A percentile compares a stretch with the other conserved stretches of the same genome.
Conservation (phyloP, 352 stramenopile genomes). For the Elongisporangium anandrum region DNA sequence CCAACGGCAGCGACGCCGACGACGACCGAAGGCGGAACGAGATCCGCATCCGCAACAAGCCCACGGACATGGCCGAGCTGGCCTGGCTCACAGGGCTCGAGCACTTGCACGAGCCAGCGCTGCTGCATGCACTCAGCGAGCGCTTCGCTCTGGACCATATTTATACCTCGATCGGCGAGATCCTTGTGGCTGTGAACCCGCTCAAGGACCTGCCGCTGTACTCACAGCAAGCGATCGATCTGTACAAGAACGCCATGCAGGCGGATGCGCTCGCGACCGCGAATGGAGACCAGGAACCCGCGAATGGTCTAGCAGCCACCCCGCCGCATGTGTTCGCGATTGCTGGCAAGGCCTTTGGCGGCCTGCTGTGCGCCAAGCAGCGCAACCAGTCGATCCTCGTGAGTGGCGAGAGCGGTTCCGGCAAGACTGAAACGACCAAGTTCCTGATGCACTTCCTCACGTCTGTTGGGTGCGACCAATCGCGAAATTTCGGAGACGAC, state of each 20-base stretch:
- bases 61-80: conserved; percentile 44
- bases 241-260: conserved; percentile 62
- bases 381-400: conserved; percentile 93
- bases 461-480: conserved; percentile 63
- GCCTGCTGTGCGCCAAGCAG: conserved; percentile 46
- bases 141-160: conserved; percentile 74
- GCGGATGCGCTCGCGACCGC: conserved; percentile 6
- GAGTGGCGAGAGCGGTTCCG: conserved; percentile 89
- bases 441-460: conserved; percentile 96
- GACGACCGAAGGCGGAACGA: conserved; percentile 29
- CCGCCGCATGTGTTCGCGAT: conserved; percentile 91
- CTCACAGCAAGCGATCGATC: conserved; percentile 41
- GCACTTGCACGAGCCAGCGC: conserved; percentile 78
- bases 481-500: conserved; percentile 1
- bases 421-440: conserved; percentile 96
- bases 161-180: conserved; percentile 87
- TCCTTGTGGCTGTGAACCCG: conserved; percentile 82
- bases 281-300: conserved; percentile 4
- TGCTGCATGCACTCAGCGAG: conserved; percentile 76
- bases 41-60: conserved; percentile 67
- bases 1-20: conserved; percentile 22
- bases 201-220: conserved; percentile 77
- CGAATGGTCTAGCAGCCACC: conserved; percentile 5
- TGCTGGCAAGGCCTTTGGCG: conserved; percentile 79
- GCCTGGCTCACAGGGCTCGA: conserved; percentile 73